Percentiles rank a stretch among this genome's conserved stretches.
Evolutionary conservation across 1,139 yeast genomes (phyloP).

Genomic region (Yamadazyma mexicana): DNA sequence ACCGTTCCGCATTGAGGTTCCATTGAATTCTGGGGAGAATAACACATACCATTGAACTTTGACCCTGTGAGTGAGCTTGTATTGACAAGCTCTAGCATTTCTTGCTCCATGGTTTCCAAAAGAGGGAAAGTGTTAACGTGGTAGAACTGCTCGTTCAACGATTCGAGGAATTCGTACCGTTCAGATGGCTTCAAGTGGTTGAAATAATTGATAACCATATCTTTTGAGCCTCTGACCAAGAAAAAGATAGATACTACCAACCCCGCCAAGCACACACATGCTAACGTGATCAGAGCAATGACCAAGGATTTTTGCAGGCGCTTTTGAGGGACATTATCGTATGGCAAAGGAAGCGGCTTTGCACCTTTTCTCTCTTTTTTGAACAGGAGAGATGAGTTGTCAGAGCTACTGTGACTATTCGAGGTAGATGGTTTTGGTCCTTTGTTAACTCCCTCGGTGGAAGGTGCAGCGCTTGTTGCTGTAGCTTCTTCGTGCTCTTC

Average conservation of each 20-base stretch:
- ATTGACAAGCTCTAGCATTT: background rate
- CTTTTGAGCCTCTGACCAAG: slow-evolving; percentile 23
- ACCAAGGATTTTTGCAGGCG: background rate
- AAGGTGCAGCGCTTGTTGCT: too few relatives aligned
- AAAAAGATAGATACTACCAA: slow-evolving; percentile 2
- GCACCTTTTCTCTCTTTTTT: too few relatives aligned
- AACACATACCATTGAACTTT: slow-evolving; percentile 56
- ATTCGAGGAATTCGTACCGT: slow-evolving; percentile 8
- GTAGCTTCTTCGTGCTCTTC: background rate
- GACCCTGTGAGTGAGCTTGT: background rate
- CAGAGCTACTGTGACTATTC: too few relatives aligned
- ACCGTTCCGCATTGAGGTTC: slow-evolving; percentile 55
- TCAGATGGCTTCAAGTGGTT: slow-evolving; percentile 6
- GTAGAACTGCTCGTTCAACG: slow-evolving; percentile 5
- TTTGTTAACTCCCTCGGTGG: too few relatives aligned
- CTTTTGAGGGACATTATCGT: too few relatives aligned
- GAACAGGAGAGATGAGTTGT: too few relatives aligned
- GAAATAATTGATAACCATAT: slow-evolving; percentile 14
- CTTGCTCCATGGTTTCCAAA: background rate
- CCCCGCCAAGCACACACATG: background rate
- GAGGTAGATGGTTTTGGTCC: too few relatives aligned
- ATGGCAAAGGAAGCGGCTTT: too few relatives aligned
- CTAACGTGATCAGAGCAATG: background rate
- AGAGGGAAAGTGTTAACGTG: background rate
- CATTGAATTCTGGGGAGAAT: slow-evolving; percentile 54